phyloP scores from a whole-genome alignment of 176 grass and related monocot genomes.

The Juncus effusus region DNA sequence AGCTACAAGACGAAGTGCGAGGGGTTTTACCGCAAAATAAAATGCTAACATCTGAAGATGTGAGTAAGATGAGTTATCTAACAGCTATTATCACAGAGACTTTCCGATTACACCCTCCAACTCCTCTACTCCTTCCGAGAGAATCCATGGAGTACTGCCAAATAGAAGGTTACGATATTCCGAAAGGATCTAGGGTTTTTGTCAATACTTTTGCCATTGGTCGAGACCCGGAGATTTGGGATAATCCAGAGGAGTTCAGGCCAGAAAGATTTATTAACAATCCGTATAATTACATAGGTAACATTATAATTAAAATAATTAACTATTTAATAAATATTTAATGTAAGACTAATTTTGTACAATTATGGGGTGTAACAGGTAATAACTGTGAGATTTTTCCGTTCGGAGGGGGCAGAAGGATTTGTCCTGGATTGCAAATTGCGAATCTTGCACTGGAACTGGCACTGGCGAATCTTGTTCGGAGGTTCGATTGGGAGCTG shows the following conservation, averaged over 20 bases:
- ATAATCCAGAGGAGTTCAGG: conserved; percentile 21
- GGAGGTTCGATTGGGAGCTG: conserved; percentile 11
- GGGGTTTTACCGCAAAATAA: background rate
- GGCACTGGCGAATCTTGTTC: conserved; percentile 4
- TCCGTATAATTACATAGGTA: conserved; percentile 2
- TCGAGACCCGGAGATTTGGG: conserved; percentile 34
- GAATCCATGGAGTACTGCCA: conserved; percentile 18
- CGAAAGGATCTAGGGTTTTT: conserved; percentile 2
- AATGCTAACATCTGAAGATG: background rate
- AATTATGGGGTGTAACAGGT: no score
- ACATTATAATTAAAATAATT: no score
- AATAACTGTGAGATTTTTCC: conserved; percentile 22
- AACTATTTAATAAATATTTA: no score
- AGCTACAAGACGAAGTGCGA: conserved; percentile 9
- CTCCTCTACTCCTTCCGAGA: conserved; percentile 36
- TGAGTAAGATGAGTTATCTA: conserved; percentile 23
- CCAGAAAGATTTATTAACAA: conserved; percentile 13
- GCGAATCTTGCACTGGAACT: conserved; percentile 19
- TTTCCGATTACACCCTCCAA: conserved; percentile 34
- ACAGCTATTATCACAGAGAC: conserved; percentile 46
- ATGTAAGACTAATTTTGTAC: background rate
- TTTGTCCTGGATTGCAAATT: conserved; percentile 32
- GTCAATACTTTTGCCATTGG: conserved; percentile 46
- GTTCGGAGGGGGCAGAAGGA: conserved; percentile 25
- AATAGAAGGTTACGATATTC: conserved; percentile 36